Evolutionary conservation across 1,139 yeast genomes (phyloP), one percentile per base, ranked within the genome.

Genomic region (Candida sp.): DNA sequence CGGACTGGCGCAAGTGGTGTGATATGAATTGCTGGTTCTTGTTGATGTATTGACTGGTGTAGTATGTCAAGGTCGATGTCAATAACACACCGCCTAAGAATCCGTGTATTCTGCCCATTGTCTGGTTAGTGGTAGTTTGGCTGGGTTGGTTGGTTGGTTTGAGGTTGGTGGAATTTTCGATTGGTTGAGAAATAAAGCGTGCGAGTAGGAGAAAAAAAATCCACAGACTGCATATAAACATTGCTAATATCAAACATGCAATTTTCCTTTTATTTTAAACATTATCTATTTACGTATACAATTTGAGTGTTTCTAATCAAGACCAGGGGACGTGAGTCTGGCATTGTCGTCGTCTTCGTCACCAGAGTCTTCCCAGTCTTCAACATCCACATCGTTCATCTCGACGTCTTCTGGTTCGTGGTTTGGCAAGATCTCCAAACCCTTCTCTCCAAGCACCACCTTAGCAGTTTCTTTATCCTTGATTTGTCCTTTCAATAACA

Each of bases 401-500:
- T 80, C 85, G 56, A 75, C 77, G 48, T 77, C 84, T 27, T 74
- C 80, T n/a, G 79, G 76, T 54, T 88, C 93, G 63, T 94, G 98
- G 70, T 94, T 96, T 44, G 98, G 93, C 44, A 87, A 58, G 3
- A 96, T 96, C 42, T 84, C 88, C 53, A 94, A 75, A 12, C 96
- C 96, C 52, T 72, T 72, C 44, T 79, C 81, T 26, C 85, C 85
- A 56, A 80, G 67, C 17, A 81, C 79, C 39, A 94, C 88, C 42
- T 75, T 75, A 9, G 91, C 98, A 5, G 81, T 77, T 68, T 94
- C 99, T 68, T 92, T 91, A 63, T 94, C 98, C 63, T 78, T 81
- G 52, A 94, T 82, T 70, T 93, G 96, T 17, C 96, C 96, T 67
- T 86, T 88, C 59, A 94, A 81, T 53, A 94, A 81, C 71, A 88